Evolutionary conservation across 371 early-diverging fungal genomes (phyloP), one percentile per base, ranked within the genome.

Genomic region (Apophysomyces variabilis): DNA sequence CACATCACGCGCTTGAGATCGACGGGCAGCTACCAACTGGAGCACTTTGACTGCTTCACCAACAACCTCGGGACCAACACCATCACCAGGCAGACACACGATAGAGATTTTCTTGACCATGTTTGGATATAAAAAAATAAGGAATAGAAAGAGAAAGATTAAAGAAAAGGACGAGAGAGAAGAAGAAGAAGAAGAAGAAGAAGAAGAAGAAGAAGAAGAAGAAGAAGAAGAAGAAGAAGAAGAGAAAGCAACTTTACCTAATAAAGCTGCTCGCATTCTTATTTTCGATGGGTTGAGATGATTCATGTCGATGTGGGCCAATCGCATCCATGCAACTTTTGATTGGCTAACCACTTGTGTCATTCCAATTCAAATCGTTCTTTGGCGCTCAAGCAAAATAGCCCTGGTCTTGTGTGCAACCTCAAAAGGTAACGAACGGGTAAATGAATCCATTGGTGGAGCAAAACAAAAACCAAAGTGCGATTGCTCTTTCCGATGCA

Each of bases 51-150:
- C 85, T 41, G 96, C 98, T 75, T 96, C 95, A 47, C 89, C 89
- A 41, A 92, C 90, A 58, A 97, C 93, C 74, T 97, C 98, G 43
- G 97, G 98, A 26, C 98, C 98, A 62, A 96, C 92, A 64, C 97
- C 96, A 73, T 98, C 98, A 70, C 98, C 98, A 61, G 95, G 91
- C 64, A 97, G 86, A 61, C 96, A 90, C 21, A 95, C 94, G 69
- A 82, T 82, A 43, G 75, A 71, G 43, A 81, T 69, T 66, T 65
- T 60, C 60, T 61, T 59, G 57, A 60, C 7, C 50, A 60, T 50
- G n/a, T 18, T 58, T 38, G 13, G 38, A 13, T 47, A 57, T 38
- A 58, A 66, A 43, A 41, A 14, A 56, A 59, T 38, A 67, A 60
- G 21, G 45, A 61, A 18, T 3, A 70, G 11, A 32, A 59, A 57